Base-by-base conservation (phyloP, 2,329 filamentous ascomycete genomes). In the Fusarium sp. region DNA sequence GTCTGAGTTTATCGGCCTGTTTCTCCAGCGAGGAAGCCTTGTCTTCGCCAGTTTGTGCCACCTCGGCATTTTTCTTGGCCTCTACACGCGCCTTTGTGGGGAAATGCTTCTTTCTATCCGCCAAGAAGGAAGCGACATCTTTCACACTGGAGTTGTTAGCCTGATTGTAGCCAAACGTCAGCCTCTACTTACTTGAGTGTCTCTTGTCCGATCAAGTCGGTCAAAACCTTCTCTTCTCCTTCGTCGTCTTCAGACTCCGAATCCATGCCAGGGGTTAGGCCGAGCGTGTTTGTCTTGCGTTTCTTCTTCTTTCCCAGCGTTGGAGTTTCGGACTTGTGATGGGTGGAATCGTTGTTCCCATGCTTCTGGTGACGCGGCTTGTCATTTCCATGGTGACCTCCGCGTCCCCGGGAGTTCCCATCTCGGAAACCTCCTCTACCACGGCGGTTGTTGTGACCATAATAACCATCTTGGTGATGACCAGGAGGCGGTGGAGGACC, bases 91-190 rank as follows among this genome's bases (percentile, higher is more conserved):
- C 88, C 77, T 89, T 88, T 4, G 94, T 98, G 3, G 95, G 95
- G 77, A 88, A 98, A 52, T 91, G 90, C 69, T 89, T 91, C 76
- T 86, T 91, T 62, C 95, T 89, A 78, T 97, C 93, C 49, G 89
- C 89, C 67, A 97, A 88, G 89, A 93, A 98, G 9, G 89, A 88
- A 24, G 89, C 86, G 57, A 98, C 85, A 75, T 98, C 94, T 61
- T 88, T 87, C 18, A 87, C 83, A 59, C 86, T 89, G 56, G 29
- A 35, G n/a, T 47, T 39, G 54, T 74, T 54, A 75, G 68, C 33
- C 50, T 15, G 20, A 24, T 21, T 8, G 18, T 24, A 28, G n/a
- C 23, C 9, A 42, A n/a, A 23, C 6, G 11, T 26, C 18, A 35
- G 15, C 10, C 8, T 38, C 11, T 43, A 80, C 86, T 79, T 84